These are phyloP conservation scores for Rubus parviflorus DNA, from an alignment of 306 rosid genomes.

Conservation along the genomic window DNA sequence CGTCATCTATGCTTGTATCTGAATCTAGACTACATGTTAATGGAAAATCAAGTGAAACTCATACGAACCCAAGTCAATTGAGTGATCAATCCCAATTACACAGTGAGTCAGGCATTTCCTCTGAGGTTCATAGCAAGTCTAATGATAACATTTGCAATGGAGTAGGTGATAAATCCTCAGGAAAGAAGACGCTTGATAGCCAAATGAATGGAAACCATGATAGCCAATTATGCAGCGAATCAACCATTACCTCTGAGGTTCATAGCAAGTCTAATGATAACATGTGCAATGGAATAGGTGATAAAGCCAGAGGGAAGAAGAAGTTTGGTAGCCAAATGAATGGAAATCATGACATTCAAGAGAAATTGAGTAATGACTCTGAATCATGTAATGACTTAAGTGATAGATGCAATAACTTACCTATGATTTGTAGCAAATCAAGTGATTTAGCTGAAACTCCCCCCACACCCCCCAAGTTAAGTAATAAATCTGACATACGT, in stretches of 20 bases:
- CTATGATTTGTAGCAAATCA: slow-evolving; percentile 47
- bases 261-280: not conserved
- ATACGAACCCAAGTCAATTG: slow-evolving; percentile 30
- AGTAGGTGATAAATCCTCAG: slow-evolving; percentile 40
- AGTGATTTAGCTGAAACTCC: slow-evolving; percentile 46
- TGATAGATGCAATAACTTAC: slow-evolving; percentile 55
- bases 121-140: slow-evolving; percentile 46
- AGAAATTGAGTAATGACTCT: slow-evolving; percentile 48
- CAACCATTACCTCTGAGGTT: not conserved
- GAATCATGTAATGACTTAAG: slow-evolving; percentile 68
- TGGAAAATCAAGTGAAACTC: slow-evolving; percentile 33
- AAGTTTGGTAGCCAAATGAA: slow-evolving; percentile 45
- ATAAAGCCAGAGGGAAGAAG: slow-evolving; percentile 32
- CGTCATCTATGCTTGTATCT: slow-evolving; percentile 26
- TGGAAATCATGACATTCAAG: slow-evolving; percentile 52
- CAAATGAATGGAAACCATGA: slow-evolving; percentile 58
- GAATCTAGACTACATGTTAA: slow-evolving; percentile 36
- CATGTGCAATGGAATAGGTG: not conserved
- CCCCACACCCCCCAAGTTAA: slow-evolving; percentile 40
- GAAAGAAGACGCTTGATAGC: slow-evolving; percentile 39
- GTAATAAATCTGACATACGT: slow-evolving; percentile 42
- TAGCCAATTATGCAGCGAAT: slow-evolving; percentile 12
- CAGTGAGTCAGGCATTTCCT: slow-evolving; percentile 40
- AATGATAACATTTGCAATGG: slow-evolving; percentile 41
- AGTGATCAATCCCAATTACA: slow-evolving; percentile 37